A percentile compares a stretch with the other conserved stretches of the same genome.
Conservation (phyloP, 2,329 filamentous ascomycete genomes). For the Ophiognomonia clavigignenti-juglandacearum region DNA sequence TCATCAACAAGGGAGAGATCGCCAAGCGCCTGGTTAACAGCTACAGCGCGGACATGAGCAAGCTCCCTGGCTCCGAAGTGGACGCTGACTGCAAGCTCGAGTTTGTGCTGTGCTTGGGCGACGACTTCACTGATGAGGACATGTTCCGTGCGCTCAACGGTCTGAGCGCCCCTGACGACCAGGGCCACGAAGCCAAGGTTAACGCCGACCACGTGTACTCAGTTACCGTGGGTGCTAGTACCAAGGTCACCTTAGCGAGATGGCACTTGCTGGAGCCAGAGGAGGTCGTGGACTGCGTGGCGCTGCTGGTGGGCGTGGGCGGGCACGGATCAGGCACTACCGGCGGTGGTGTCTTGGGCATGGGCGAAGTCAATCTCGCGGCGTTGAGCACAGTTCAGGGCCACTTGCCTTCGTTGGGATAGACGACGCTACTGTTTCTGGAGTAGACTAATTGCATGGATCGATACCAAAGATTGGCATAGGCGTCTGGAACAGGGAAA, state of each 20-base stretch:
- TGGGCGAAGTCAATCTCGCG: conserved; percentile 52
- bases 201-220: conserved; percentile 71
- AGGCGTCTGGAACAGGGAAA: neutral
- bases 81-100: conserved; percentile 56
- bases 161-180: conserved; percentile 36
- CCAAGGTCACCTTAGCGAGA: conserved; percentile 83
- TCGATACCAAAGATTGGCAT: neutral
- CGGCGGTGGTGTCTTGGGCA: conserved; percentile 29
- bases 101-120: conserved; percentile 86
- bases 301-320: conserved; percentile 47
- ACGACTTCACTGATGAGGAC: conserved; percentile 98
- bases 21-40: conserved; percentile 74
- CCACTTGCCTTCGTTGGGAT: conserved; percentile 33
- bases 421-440: no score
- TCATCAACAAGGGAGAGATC: conserved; percentile 98
- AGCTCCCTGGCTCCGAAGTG: conserved; percentile 24
- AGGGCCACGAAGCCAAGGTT: conserved; percentile 56
- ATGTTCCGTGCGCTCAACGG: conserved; percentile 79
- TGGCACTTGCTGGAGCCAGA: conserved; percentile 87
- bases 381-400: conserved; percentile 50
- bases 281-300: conserved; percentile 72
- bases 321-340: conserved; percentile 22
- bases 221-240: conserved; percentile 86
- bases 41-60: conserved; percentile 50
- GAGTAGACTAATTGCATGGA: no score